Percentiles rank a stretch among this genome's conserved stretches.
Conservation (phyloP, 2,329 filamentous ascomycete species). For the Fusarium virguliforme region DNA sequence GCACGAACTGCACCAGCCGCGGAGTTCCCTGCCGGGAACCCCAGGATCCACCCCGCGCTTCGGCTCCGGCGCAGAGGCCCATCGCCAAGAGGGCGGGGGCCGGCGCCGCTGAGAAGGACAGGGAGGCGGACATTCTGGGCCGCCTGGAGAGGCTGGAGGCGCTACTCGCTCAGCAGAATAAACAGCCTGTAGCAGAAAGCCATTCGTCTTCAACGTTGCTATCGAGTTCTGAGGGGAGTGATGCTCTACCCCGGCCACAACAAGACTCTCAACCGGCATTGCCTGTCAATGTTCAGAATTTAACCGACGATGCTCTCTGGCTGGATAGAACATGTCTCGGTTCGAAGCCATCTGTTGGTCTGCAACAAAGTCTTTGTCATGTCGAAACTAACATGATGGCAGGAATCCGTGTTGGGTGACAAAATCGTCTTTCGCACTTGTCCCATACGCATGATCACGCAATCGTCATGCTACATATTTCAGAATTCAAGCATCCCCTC, state of each 20-base stretch:
- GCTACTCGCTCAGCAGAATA: slow-evolving; percentile 44
- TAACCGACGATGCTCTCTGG: slow-evolving; percentile 56
- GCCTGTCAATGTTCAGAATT: slow-evolving; percentile 53
- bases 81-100: slow-evolving; percentile 21
- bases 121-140: slow-evolving; percentile 42
- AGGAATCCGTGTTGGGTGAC: slow-evolving; percentile 54
- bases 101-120: slow-evolving; percentile 13
- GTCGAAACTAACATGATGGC: slow-evolving; percentile 3
- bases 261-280: slow-evolving; percentile 35
- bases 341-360: slow-evolving; percentile 53
- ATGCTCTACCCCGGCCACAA: slow-evolving; percentile 14
- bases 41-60: slow-evolving; percentile 45
- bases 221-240: slow-evolving; percentile 22
- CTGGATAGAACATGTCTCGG: slow-evolving; percentile 54
- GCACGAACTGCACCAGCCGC: slow-evolving; percentile 57
- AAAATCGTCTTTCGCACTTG: slow-evolving; percentile 55
- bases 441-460: slow-evolving; percentile 54
- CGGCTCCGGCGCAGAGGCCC: slow-evolving; percentile 31
- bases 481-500: slow-evolving; percentile 48
- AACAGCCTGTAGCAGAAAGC: slow-evolving; percentile 27
- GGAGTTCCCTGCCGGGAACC: slow-evolving; percentile 53
- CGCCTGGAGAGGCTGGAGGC: slow-evolving; percentile 51
- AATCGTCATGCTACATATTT: slow-evolving; percentile 54
- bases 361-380: neutral
- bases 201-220: slow-evolving; percentile 17